Evolutionary conservation across 208 protist species (phyloP), one percentile per base, ranked within the genome.

Genomic region (Polymyxa betae): DNA sequence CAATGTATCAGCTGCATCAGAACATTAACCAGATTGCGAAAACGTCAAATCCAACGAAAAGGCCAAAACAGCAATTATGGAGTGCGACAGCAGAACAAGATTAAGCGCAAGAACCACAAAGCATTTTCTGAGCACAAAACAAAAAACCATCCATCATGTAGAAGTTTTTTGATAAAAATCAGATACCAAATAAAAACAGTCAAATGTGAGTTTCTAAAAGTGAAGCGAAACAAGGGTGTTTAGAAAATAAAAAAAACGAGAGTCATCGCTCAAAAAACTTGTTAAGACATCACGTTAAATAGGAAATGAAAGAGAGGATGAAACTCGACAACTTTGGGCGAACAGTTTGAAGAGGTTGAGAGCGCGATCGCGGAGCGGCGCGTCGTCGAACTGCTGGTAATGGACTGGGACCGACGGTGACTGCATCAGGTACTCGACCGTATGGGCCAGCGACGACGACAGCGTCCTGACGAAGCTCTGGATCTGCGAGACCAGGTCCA

Each of bases 401-500:
- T 82, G 16, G 72, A n/a, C 72, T n/a, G 72, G 72, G 5, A 82
- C 5, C 12, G 35, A 16, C n/a, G 72, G 72, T n/a, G 72, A 35
- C 72, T 82, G 72, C 72, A 43, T 20, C 16, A 82, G 35, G 35
- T 82, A 82, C n/a, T 82, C 72, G 72, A 82, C 72, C 16, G 72
- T 82, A n/a, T 82, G 72, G 16, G 72, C 72, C 72, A 82, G 72
- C 72, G 72, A 82, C 72, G 72, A 82, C 35, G 72, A 35, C 72
- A 82, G 72, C 72, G 72, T 82, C 35, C 72, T 5, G 35, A 82
- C 72, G 72, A 82, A 82, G 72, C 72, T 82, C 72, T 82, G 72
- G 72, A 82, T 82, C 72, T 82, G 72, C 72, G 72, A 82, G 40
- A 82, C 35, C 16, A 82, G 72, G 72, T 82, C 72, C 72, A 82